Percentiles rank a stretch among this genome's conserved stretches.
Conservation (phyloP, 306 rosid genomes). For the Lathyrus aphaca region DNA sequence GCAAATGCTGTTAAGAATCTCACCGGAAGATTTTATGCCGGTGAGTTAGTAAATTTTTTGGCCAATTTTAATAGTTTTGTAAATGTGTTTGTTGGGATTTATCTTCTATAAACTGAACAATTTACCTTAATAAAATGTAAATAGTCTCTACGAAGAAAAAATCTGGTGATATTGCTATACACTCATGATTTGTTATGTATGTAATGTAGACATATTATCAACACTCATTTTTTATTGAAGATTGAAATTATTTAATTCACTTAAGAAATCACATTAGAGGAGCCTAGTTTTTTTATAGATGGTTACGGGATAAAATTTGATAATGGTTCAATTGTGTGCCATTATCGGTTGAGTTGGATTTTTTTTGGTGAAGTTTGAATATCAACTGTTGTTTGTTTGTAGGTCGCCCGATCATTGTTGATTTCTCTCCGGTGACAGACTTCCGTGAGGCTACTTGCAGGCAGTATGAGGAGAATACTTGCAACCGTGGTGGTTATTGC, state of each 20-base stretch:
- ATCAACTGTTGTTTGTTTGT: background rate
- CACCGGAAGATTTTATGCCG: constrained; percentile 68
- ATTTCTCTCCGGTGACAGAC: constrained; percentile 73
- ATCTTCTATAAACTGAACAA: background rate
- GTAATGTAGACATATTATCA: background rate
- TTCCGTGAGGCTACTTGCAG: constrained; percentile 79
- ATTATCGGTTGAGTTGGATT: background rate
- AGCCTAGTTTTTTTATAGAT: background rate
- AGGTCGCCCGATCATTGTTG: constrained; percentile 82
- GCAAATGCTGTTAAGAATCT: constrained; percentile 62
- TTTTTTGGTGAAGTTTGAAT: constrained; percentile 13
- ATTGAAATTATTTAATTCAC: background rate
- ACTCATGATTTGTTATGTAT: background rate
- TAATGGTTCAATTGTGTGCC: background rate
- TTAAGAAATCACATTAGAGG: background rate
- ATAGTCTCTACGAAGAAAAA: background rate
- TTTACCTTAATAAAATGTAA: background rate
- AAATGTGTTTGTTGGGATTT: background rate
- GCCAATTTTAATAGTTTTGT: background rate
- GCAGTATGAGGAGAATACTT: constrained; percentile 74
- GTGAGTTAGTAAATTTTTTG: constrained; percentile 38
- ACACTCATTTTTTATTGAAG: background rate
- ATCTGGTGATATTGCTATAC: background rate
- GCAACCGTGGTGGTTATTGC: constrained; percentile 79
- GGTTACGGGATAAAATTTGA: background rate